Evolutionary conservation across 2,329 filamentous ascomycete species (phyloP).

Genomic region (Nemania sp.): DNA sequence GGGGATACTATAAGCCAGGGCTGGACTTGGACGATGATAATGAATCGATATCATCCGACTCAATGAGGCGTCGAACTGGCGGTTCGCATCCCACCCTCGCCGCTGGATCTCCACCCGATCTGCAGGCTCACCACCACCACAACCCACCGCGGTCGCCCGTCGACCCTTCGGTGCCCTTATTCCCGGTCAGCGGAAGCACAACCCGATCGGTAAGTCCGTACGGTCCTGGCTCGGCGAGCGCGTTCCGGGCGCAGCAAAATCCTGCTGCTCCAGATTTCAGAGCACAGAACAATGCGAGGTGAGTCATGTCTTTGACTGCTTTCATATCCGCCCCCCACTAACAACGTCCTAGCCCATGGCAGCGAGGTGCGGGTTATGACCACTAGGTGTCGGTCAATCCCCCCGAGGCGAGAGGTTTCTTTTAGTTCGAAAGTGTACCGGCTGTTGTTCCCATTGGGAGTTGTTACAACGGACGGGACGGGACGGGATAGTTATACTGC

Average conservation of each 20-base stretch:
- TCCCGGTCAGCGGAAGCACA: conserved; percentile 46
- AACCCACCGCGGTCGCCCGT: conserved; percentile 51
- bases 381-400: conserved; percentile 42
- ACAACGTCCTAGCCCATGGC: conserved; percentile 52
- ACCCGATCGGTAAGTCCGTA: conserved; percentile 39
- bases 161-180: conserved; percentile 56
- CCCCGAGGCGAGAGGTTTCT: conserved; percentile 33
- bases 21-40: conserved; percentile 74
- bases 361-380: conserved; percentile 61
- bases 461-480: conserved; percentile 40
- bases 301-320: conserved; percentile 31
- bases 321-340: background rate
- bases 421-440: conserved; percentile 32
- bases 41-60: conserved; percentile 64
- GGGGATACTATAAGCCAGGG: conserved; percentile 55
- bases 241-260: conserved; percentile 47
- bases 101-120: conserved; percentile 13
- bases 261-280: conserved; percentile 47
- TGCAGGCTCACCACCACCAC: conserved; percentile 32
- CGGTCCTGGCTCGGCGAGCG: conserved; percentile 39
- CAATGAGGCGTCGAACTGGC: conserved; percentile 48
- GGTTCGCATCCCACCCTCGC: conserved; percentile 33
- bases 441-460: conserved; percentile 36
- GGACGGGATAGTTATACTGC: conserved; percentile 38
- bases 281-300: conserved; percentile 53